Percentiles rank a stretch among this genome's conserved stretches.
These are phyloP conservation scores for Rhodotorula taiwanensis DNA, from an alignment of 768 basidiomycete genomes.

Conservation along the genomic window DNA sequence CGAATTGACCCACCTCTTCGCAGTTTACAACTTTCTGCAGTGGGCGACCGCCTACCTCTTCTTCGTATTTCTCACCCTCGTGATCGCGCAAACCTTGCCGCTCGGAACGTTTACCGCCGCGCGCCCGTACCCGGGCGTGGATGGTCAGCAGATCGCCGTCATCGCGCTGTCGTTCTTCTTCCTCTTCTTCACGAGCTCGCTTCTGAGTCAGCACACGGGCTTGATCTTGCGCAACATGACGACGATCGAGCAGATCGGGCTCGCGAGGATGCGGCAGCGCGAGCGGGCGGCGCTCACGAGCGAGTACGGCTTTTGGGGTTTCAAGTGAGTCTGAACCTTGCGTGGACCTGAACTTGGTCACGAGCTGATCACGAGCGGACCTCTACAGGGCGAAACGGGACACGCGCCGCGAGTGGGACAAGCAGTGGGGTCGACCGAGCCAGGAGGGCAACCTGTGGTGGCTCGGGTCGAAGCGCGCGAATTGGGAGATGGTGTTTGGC, in stretches of 20 bases:
- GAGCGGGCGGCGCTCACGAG: slow-evolving; percentile 17
- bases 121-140: slow-evolving; percentile 19
- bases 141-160: slow-evolving; percentile 34
- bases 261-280: slow-evolving; percentile 19
- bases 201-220: slow-evolving; percentile 26
- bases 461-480: slow-evolving; percentile 28
- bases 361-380: background rate
- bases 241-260: slow-evolving; percentile 37
- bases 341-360: too few relatives aligned
- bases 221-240: slow-evolving; percentile 32
- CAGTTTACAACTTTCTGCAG: slow-evolving; percentile 38
- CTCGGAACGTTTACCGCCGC: slow-evolving; percentile 7
- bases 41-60: slow-evolving; percentile 23
- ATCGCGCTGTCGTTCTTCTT: slow-evolving; percentile 31
- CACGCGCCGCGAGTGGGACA: slow-evolving; percentile 17
- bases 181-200: slow-evolving; percentile 24
- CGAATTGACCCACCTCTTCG: too few relatives aligned
- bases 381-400: slow-evolving; percentile 9
- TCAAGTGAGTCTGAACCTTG: background rate
- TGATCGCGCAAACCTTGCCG: slow-evolving; percentile 31
- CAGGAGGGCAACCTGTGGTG: slow-evolving; percentile 38
- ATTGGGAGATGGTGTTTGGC: slow-evolving; percentile 36
- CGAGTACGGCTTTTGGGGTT: slow-evolving; percentile 20
- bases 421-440: slow-evolving; percentile 28
- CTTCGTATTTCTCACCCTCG: slow-evolving; percentile 32